Conservation (phyloP, 768 basidiomycete genomes). For the Termitomyces sp. region DNA sequence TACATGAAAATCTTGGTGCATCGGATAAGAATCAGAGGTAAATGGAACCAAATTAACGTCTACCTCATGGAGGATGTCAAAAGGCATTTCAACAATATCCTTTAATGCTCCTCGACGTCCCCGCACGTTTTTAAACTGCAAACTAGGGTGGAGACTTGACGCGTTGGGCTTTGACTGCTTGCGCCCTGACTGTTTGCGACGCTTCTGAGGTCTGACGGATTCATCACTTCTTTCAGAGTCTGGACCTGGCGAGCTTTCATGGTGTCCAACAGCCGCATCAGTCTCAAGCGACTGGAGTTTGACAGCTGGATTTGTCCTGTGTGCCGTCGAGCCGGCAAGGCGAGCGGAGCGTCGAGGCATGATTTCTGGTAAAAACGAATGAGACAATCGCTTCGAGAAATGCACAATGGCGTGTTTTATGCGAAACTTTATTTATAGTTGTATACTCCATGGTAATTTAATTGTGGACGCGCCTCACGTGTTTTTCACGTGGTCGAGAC, state of each 20-base stretch:
- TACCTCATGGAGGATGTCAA: slow-evolving; percentile 25
- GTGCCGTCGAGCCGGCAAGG: not conserved
- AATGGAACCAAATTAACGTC: no score
- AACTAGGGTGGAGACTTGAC: not conserved
- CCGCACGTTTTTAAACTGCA: slow-evolving; percentile 1
- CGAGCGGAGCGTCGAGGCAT: not conserved
- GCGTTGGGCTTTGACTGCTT: not conserved
- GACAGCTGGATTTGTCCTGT: not conserved
- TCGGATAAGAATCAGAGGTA: not conserved
- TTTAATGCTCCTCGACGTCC: slow-evolving; percentile 14
- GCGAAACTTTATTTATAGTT: not conserved
- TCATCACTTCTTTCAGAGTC: not conserved
- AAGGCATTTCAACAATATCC: slow-evolving; percentile 22
- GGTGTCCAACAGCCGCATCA: not conserved
- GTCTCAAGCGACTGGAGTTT: not conserved
- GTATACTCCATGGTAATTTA: not conserved
- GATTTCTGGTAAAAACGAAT: not conserved
- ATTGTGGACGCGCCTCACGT: not conserved
- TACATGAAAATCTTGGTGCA: slow-evolving; percentile 29
- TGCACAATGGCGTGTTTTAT: not conserved
- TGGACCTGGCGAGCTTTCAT: not conserved
- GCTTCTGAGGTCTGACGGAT: not conserved
- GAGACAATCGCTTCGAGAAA: not conserved
- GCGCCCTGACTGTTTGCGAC: not conserved
- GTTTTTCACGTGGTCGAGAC: not conserved